Evolutionary conservation across 2,329 filamentous ascomycete genomes (phyloP), one percentile per base, ranked within the genome.

Genomic region (Neurospora crassa): DNA sequence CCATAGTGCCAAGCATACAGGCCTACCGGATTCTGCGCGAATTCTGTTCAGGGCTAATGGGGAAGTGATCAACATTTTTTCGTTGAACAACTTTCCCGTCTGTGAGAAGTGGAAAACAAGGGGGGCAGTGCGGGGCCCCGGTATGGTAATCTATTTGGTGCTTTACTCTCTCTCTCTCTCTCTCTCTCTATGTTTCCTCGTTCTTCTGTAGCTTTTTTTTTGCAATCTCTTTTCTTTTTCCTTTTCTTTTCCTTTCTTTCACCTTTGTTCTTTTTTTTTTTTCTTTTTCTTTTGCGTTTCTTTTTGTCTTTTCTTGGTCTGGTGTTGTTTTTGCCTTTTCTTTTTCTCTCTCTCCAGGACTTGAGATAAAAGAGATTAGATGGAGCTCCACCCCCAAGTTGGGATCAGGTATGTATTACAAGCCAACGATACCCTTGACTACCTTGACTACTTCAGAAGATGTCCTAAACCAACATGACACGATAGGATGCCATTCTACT

Each of bases 1-100:
- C 73, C 74, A 76, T 75, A 34, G 41, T 42, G 41, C 41, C 24
- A 40, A 16, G 45, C 41, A 37, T 40, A 16, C 53, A 18, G 53
- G 29, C 53, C 47, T 29, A 53, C 20, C 43, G 47, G 45, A 53
- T 24, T 29, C 53, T 34, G 24, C 14, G 29, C 53, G 20, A 12
- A 29, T 53, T 45, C 43, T 20, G 43, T 11, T 20, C 11, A 4
- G 45, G 6, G 24, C 53, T 29, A n/a, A 37, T 34, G 37, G 12
- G 53, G 53, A 34, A 37, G 16, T 37, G 53, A 63, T 63, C 53
- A 34, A 34, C 53, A 10, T 6, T 63, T 59, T 59, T n/a, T 37
- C 53, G 16, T 63, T 34, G 8, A 63, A 63, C 53, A 34, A 37
- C 24, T n/a, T 63, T 63, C 24, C 53, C 24, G 43, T 20, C 43